A percentile compares a stretch with the other conserved stretches of the same genome.
These are phyloP conservation scores for Diaporthe ampelina DNA, from an alignment of 2,329 filamentous ascomycete species.

Conservation along the genomic window DNA sequence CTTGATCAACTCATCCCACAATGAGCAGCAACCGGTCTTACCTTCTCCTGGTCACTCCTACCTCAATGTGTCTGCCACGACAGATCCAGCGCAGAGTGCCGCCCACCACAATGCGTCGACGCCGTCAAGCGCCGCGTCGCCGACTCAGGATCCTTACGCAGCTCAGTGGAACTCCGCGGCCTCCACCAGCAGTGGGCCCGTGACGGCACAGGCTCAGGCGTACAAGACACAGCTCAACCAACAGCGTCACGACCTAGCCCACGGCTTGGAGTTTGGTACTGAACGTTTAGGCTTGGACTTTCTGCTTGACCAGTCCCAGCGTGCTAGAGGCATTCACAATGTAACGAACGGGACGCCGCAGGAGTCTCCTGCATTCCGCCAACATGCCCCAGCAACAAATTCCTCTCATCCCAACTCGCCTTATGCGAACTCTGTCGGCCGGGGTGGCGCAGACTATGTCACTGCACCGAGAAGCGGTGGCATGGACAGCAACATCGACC, in stretches of 20 bases:
- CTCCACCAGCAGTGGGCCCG: slow-evolving; percentile 44
- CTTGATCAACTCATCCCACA: slow-evolving; percentile 57
- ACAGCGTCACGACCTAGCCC: slow-evolving; percentile 64
- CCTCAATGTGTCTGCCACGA: slow-evolving; percentile 43
- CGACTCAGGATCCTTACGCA: slow-evolving; percentile 48
- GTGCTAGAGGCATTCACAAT: slow-evolving; percentile 65
- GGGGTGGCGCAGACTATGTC: slow-evolving; percentile 11
- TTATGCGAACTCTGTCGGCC: slow-evolving; percentile 14
- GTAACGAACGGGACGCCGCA: slow-evolving; percentile 61
- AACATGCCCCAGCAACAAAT: slow-evolving; percentile 50
- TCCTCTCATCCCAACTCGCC: slow-evolving; percentile 36
- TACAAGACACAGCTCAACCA: slow-evolving; percentile 56
- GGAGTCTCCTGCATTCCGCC: slow-evolving; percentile 60
- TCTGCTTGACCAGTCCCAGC: slow-evolving; percentile 73
- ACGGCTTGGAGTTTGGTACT: slow-evolving; percentile 71
- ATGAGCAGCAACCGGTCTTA: slow-evolving; percentile 42
- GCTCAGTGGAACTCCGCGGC: slow-evolving; percentile 47
- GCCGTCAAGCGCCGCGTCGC: slow-evolving; percentile 54
- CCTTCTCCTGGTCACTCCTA: slow-evolving; percentile 48
- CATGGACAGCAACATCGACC: slow-evolving; percentile 40
- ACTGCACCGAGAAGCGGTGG: slow-evolving; percentile 16
- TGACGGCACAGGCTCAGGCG: slow-evolving; percentile 44
- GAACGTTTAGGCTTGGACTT: slow-evolving; percentile 82
- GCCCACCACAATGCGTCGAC: slow-evolving; percentile 54
- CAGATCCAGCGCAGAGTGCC: slow-evolving; percentile 44